Conservation (phyloP, 306 rosid species). For the Inga oerstediana region DNA sequence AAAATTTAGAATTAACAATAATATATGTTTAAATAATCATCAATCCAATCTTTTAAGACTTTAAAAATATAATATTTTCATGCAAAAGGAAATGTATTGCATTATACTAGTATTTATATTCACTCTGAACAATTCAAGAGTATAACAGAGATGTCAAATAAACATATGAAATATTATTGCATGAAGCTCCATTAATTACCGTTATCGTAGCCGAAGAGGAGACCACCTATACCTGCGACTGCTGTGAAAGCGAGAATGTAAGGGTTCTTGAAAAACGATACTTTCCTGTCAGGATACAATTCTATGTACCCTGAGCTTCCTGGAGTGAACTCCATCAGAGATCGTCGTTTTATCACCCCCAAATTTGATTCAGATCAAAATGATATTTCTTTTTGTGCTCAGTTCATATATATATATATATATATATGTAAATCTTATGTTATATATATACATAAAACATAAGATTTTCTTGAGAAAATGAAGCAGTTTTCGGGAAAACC, state of each 20-base stretch:
- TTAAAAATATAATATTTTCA: too few species aligned
- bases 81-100: not conserved
- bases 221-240: slow-evolving; percentile 53
- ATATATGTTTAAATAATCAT: not conserved
- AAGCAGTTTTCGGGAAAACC: not conserved
- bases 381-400: not conserved
- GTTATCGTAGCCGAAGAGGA: slow-evolving; percentile 58
- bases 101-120: not conserved
- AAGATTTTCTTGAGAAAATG: not conserved
- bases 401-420: not conserved
- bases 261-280: slow-evolving; percentile 45
- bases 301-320: slow-evolving; percentile 59
- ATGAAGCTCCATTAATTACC: slow-evolving; percentile 12
- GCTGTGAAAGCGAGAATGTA: slow-evolving; percentile 35
- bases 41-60: too few species aligned
- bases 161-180: not conserved
- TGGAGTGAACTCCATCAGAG: slow-evolving; percentile 30
- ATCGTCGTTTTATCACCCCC: not conserved
- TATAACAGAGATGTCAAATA: not conserved
- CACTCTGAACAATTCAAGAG: not conserved
- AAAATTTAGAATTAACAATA: not conserved
- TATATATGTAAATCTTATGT: too few species aligned
- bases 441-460: not conserved
- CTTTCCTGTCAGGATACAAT: slow-evolving; percentile 47
- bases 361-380: not conserved